Evolutionary conservation across 2,329 filamentous ascomycete genomes (phyloP).

Genomic region (Alternaria sp.): DNA sequence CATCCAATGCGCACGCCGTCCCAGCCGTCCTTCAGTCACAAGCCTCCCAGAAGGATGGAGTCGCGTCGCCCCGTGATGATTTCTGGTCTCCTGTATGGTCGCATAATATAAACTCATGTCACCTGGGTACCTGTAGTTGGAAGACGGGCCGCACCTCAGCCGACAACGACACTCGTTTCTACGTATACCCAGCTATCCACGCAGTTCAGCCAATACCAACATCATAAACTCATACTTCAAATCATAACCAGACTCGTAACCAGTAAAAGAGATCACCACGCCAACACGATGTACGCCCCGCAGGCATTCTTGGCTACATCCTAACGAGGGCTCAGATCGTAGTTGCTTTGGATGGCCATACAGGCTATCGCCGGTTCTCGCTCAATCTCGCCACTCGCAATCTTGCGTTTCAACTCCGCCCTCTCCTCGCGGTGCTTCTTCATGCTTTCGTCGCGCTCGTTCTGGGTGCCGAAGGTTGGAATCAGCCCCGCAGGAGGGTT

Average conservation of each 20-base stretch:
- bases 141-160: too few species aligned
- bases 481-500: neutral
- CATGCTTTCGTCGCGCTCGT: neutral
- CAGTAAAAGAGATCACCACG: neutral
- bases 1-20: neutral
- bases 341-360: conserved; percentile 1
- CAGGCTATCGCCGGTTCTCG: neutral
- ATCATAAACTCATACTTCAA: neutral
- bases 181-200: neutral
- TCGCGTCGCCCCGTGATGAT: neutral
- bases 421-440: neutral
- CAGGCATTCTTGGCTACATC: conserved; percentile 17
- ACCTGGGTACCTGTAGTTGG: too few species aligned
- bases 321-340: conserved; percentile 7
- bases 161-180: neutral
- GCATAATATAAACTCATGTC: neutral
- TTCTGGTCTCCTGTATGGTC: neutral
- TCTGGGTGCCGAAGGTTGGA: neutral
- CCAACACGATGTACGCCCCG: neutral
- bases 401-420: neutral
- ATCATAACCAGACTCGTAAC: neutral
- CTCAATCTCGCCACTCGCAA: neutral
- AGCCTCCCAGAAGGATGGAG: neutral
- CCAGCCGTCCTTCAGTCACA: neutral
- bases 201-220: neutral